Evolutionary conservation across 2,329 filamentous ascomycete species (phyloP).

Genomic region (Neofusicoccum laricinum): DNA sequence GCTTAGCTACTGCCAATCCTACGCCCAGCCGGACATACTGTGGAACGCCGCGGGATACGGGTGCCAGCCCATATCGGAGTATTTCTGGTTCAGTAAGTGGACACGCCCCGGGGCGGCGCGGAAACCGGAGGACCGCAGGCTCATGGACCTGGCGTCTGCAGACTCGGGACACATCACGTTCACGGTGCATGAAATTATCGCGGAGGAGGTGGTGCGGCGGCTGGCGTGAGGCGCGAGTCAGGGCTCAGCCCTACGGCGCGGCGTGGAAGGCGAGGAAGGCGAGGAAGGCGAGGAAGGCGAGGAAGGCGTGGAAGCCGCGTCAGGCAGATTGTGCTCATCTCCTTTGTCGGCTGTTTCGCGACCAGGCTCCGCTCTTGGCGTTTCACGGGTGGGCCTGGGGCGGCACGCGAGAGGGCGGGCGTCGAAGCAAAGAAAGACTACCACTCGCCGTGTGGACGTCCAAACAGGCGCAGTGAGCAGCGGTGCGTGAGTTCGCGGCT

Average conservation of each 20-base stretch:
- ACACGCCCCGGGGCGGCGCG: neutral
- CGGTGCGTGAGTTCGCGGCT: neutral
- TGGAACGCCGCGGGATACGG: slow-evolving; percentile 12
- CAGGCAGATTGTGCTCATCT: slow-evolving; percentile 1
- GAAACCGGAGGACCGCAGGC: neutral
- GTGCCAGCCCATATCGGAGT: slow-evolving; percentile 8
- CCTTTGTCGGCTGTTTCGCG: neutral
- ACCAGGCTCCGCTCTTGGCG: slow-evolving; percentile 3
- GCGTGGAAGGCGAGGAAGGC: neutral
- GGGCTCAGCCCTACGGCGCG: neutral
- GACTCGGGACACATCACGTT: slow-evolving; percentile 14
- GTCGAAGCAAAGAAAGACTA: no score
- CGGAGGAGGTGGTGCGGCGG: neutral
- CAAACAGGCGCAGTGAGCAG: neutral
- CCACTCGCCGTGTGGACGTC: no score
- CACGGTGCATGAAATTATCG: slow-evolving; percentile 9
- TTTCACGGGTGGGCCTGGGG: slow-evolving; percentile 1
- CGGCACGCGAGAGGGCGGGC: neutral
- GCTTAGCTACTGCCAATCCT: slow-evolving; percentile 40
- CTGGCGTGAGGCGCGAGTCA: neutral
- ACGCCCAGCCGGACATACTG: slow-evolving; percentile 46
- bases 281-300: neutral
- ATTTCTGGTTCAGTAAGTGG: slow-evolving; percentile 15
- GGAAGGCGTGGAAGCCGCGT: neutral
- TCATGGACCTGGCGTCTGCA: neutral